A percentile compares a stretch with the other conserved stretches of the same genome.
phyloP scores from a whole-genome alignment of 345 rosid genomes.

The Theobroma cacao region DNA sequence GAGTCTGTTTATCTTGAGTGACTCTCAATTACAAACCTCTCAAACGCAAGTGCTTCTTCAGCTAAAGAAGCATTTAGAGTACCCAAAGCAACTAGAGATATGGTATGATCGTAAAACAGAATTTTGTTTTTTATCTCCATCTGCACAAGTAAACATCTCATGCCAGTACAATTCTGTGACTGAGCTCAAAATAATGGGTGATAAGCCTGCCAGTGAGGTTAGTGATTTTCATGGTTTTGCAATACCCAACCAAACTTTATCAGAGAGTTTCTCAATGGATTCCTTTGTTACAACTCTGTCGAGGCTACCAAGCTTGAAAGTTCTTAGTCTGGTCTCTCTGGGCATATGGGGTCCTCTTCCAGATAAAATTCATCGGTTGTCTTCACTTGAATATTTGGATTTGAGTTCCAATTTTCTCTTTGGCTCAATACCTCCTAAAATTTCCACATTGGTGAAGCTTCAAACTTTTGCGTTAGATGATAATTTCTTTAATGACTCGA shows the following conservation, averaged over 20 bases:
- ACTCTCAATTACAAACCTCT: conserved; percentile 54
- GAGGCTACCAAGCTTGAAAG: conserved; percentile 71
- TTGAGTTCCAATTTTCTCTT: conserved; percentile 83
- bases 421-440: conserved; percentile 66
- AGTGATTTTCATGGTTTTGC: conserved; percentile 51
- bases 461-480: conserved; percentile 60
- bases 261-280: conserved; percentile 70
- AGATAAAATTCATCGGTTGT: conserved; percentile 71
- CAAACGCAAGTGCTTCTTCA: conserved; percentile 68
- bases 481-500: conserved; percentile 70
- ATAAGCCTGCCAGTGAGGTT: conserved; percentile 50
- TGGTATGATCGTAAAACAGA: conserved; percentile 65
- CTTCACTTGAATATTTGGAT: conserved; percentile 75
- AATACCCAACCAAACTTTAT: conserved; percentile 64
- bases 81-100: conserved; percentile 58
- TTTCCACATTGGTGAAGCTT: conserved; percentile 75
- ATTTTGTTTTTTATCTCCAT: conserved; percentile 59
- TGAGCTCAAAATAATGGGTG: conserved; percentile 81
- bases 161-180: conserved; percentile 64
- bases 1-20: conserved; percentile 32
- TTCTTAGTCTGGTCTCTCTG: conserved; percentile 72
- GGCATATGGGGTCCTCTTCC: conserved; percentile 94
- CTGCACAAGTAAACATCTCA: conserved; percentile 52
- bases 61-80: conserved; percentile 79
- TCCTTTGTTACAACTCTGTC: conserved; percentile 82